Evolutionary conservation across 225 moss, liverwort and hornwort species (phyloP).

Genomic region (Climacium dendroides): DNA sequence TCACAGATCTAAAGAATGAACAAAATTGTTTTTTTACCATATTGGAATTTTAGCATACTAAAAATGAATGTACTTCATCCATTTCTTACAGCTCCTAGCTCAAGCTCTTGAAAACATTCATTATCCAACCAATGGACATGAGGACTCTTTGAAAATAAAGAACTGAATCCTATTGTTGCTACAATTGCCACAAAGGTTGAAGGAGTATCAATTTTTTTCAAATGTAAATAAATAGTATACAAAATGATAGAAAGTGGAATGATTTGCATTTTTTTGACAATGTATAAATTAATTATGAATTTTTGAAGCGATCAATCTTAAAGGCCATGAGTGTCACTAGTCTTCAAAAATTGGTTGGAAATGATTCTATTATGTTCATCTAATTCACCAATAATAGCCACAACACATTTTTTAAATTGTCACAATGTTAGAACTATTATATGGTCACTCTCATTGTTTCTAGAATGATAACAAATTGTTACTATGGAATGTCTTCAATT

Average conservation of each 20-base stretch:
- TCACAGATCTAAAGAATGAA: background rate
- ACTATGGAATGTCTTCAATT: background rate
- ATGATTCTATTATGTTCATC: background rate
- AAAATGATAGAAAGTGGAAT: background rate
- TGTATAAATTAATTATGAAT: background rate
- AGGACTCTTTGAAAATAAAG: background rate
- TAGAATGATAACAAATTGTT: fast-evolving
- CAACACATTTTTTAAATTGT: no score
- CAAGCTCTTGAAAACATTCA: background rate
- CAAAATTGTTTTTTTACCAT: background rate
- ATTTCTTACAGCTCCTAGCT: background rate
- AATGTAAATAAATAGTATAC: background rate
- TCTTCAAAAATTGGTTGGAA: background rate
- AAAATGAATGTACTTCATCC: background rate
- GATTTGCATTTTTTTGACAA: background rate
- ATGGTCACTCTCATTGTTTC: background rate
- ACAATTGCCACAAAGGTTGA: background rate
- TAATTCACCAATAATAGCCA: background rate
- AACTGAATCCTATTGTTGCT: background rate
- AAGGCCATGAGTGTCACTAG: background rate
- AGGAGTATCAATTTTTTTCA: background rate
- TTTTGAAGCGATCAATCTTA: background rate
- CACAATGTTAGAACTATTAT: background rate
- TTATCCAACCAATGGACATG: background rate
- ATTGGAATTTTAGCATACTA: background rate